Conservation (phyloP, 768 basidiomycete genomes). For the Boletus coccyginus region DNA sequence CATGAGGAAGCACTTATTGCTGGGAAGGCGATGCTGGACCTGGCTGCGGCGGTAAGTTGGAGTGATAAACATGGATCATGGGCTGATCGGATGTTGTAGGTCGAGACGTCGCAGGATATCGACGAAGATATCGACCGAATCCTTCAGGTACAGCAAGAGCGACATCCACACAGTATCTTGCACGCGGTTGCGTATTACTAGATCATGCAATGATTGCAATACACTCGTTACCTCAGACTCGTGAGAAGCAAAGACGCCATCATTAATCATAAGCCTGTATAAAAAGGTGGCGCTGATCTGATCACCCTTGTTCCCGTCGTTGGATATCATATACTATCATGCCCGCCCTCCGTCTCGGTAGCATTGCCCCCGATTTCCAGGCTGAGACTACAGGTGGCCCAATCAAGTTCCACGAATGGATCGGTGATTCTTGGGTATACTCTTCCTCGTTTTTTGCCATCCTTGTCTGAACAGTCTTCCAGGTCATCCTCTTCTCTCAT, state of each 20-base stretch:
- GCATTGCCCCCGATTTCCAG: slow-evolving; percentile 86
- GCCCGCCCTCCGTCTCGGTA: slow-evolving; percentile 75
- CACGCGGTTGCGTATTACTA: slow-evolving; percentile 93
- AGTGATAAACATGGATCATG: not conserved
- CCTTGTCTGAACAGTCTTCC: not conserved
- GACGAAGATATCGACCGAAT: slow-evolving; percentile 91
- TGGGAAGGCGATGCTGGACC: slow-evolving; percentile 90
- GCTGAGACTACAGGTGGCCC: slow-evolving; percentile 84
- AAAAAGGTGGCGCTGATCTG: slow-evolving; percentile 2
- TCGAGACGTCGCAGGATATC: slow-evolving; percentile 81
- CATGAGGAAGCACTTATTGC: slow-evolving; percentile 98
- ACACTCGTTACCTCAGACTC: slow-evolving; percentile 22
- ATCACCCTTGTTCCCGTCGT: slow-evolving; percentile 4
- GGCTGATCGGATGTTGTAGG: slow-evolving; percentile 44
- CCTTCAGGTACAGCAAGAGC: slow-evolving; percentile 79
- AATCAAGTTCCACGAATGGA: slow-evolving; percentile 94
- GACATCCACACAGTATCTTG: slow-evolving; percentile 87
- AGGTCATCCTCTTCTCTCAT: slow-evolving; percentile 92
- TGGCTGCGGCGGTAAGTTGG: slow-evolving; percentile 78
- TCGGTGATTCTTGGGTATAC: slow-evolving; percentile 82
- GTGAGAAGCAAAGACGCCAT: slow-evolving; percentile 70
- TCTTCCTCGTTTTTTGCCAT: not conserved
- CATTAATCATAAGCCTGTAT: slow-evolving; percentile 24
- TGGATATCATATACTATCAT: slow-evolving; percentile 21
- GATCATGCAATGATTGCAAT: slow-evolving; percentile 24